Base-by-base conservation (phyloP, 805 yeast species). In the Saccharomycopsis javanensis region DNA sequence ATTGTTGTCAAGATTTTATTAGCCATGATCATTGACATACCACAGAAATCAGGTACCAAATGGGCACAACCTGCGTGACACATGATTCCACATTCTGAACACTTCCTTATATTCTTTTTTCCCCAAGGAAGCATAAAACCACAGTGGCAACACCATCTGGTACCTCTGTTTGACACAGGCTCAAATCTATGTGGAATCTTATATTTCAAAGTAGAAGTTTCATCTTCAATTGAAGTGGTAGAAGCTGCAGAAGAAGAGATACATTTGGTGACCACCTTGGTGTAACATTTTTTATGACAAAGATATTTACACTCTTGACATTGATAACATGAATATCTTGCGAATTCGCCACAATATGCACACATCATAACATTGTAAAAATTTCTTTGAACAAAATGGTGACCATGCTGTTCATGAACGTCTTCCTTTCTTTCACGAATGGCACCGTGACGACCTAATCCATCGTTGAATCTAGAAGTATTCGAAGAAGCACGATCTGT, bases 131-230 rank as follows among this genome's bases (percentile, higher is more conserved):
- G 76, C 55, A 94, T 83, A 68, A 89, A 89, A 60, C 99, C 99
- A 78, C 99, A 94, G 69, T 94, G 99, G 65, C 98, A 94, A 73
- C 99, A 94, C 99, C 99, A 94, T 68, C 92, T 91, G 1, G 99
- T 95, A 65, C 97, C 95, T 71, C 90, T 84, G 67, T 94, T 94
- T 16, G 94, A 79, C 28, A 83, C 81, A n/a, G 92, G 91, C 63
- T 88, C 96, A 69, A 92, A 92, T 68, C 97, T 82, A 69, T 94
- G 99, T 35, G 99, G 99, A 64, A 94, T 94, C 63, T 96, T 86
- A 70, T 94, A 98, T 66, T 94, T 94, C 69, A 94, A 79, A 69
- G 88, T 84, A 23, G 87, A 80, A 63, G 85, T 92, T 67, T 85
- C 90, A 20, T 56, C 59, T 66, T 83, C 88, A 50, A 76, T 70